A percentile compares a stretch with the other conserved stretches of the same genome.
phyloP scores from a whole-genome alignment of 768 basidiomycete genomes.

The Amylocystis lapponica region DNA sequence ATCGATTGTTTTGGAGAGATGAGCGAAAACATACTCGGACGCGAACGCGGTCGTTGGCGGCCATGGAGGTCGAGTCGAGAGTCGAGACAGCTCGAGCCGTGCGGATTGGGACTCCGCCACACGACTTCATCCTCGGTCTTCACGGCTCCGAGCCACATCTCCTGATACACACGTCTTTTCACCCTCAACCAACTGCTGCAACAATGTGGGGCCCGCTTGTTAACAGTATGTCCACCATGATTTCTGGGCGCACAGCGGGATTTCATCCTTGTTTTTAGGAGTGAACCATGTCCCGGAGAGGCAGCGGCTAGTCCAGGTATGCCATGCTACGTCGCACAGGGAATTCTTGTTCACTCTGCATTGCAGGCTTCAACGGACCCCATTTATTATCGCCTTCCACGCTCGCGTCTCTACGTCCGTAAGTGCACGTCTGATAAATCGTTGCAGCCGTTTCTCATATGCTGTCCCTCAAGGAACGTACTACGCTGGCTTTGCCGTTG shows the following conservation, averaged over 20 bases:
- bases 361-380: constrained; percentile 38
- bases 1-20: constrained; percentile 8
- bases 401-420: constrained; percentile 64
- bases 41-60: constrained; percentile 68
- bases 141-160: not conserved
- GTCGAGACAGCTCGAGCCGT: constrained; percentile 34
- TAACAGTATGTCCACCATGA: constrained; percentile 52
- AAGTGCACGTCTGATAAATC: constrained; percentile 21
- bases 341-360: not conserved
- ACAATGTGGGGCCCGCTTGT: constrained; percentile 59
- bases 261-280: too few species aligned
- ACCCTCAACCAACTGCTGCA: constrained; percentile 34
- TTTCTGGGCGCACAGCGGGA: too few species aligned
- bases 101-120: constrained; percentile 28
- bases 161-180: constrained; percentile 38
- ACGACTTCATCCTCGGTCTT: constrained; percentile 8
- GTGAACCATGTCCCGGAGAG: constrained; percentile 62
- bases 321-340: constrained; percentile 1
- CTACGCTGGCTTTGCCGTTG: constrained; percentile 45
- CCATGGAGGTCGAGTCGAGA: constrained; percentile 32
- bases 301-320: constrained; percentile 65
- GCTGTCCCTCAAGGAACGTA: constrained; percentile 40
- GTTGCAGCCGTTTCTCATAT: not conserved
- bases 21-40: constrained; percentile 57
- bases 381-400: constrained; percentile 55